Percentiles rank a stretch among this genome's conserved stretches.
Conservation (phyloP, 257 asterid species). For the Fraxinus pennsylvanica region DNA sequence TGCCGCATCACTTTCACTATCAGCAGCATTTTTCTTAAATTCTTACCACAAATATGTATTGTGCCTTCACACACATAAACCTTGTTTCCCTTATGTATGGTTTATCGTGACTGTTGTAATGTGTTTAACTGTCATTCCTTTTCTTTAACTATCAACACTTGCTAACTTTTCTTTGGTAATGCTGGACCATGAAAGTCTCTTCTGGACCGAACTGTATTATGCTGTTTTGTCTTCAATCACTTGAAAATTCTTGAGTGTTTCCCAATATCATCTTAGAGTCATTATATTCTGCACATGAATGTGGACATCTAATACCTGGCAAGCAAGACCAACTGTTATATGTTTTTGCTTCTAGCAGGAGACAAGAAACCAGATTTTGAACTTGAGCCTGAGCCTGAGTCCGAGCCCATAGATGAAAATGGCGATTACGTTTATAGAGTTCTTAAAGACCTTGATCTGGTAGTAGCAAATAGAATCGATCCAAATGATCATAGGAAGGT, state of each 20-base stretch:
- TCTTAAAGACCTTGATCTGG: constrained; percentile 77
- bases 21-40: background rate
- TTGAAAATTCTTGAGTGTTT: background rate
- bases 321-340: constrained; percentile 12
- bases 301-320: background rate
- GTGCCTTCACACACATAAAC: background rate
- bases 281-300: constrained; percentile 6
- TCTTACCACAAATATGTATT: background rate
- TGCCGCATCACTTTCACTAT: background rate
- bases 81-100: background rate
- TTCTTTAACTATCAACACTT: background rate
- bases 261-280: constrained; percentile 8
- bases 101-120: background rate
- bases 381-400: constrained; percentile 29
- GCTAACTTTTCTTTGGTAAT: constrained; percentile 9
- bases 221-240: background rate
- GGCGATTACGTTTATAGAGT: constrained; percentile 41
- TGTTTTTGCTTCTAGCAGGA: constrained; percentile 38
- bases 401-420: constrained; percentile 30
- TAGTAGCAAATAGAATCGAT: constrained; percentile 83
- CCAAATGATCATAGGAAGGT: constrained; percentile 95
- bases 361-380: constrained; percentile 46
- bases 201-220: constrained; percentile 1
- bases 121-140: background rate
- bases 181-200: constrained; percentile 5